phyloP scores from a whole-genome alignment of 257 asterid species.

The Nicotiana undulata region DNA sequence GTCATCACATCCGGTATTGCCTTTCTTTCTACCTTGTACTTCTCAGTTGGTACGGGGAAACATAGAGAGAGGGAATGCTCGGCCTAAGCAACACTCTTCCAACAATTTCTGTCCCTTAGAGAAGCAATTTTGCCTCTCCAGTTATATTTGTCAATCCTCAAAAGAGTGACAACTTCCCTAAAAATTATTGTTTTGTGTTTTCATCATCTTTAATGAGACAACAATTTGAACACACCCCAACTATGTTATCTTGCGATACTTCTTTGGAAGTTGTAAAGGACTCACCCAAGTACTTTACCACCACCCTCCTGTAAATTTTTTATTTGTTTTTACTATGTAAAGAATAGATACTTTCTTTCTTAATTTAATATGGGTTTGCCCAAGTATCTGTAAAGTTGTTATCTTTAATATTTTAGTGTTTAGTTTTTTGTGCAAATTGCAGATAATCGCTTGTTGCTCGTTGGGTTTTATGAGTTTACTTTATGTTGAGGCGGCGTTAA shows the following conservation, averaged over 20 bases:
- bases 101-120: background rate
- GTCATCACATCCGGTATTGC: too few species aligned
- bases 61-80: too few species aligned
- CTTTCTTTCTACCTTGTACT: too few species aligned
- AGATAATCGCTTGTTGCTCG: background rate
- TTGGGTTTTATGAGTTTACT: background rate
- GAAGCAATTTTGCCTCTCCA: background rate
- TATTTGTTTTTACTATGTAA: background rate
- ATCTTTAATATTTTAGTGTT: background rate
- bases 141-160: background rate
- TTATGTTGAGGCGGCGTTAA: background rate
- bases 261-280: constrained; percentile 29
- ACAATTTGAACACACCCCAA: background rate
- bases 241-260: constrained; percentile 16
- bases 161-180: background rate
- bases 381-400: background rate
- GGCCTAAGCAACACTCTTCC: too few species aligned
- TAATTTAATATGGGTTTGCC: background rate
- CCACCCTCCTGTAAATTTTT: too few species aligned
- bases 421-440: background rate
- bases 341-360: background rate
- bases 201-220: background rate
- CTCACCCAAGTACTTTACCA: constrained; percentile 16
- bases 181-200: background rate
- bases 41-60: too few species aligned